Evolutionary conservation across 2,329 filamentous ascomycete species (phyloP), one percentile per base, ranked within the genome.

Genomic region (Colletotrichum sansevieriae): DNA sequence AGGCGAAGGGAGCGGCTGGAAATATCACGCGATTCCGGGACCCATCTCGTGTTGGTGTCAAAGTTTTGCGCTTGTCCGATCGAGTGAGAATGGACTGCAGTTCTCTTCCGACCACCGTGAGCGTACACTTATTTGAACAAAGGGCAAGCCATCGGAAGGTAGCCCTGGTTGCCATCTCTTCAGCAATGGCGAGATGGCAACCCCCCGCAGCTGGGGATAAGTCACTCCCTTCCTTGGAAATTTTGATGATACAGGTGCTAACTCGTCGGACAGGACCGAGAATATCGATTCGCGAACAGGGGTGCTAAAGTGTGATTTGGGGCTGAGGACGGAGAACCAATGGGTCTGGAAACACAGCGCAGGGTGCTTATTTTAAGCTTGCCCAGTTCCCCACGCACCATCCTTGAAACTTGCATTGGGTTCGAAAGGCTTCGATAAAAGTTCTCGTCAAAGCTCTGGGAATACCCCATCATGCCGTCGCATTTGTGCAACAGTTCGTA

Each of bases 11-110:
- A 43, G 11, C 22, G 11, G 61, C 41, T 47, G 49, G 37, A 44
- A 35, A 56, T 3, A 33, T 56, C 56, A 72, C 74, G 76, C 78
- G 75, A 77, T 75, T 74, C 80, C 81, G 86, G 93, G 93, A 94
- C 92, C 92, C 94, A 93, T 94, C 92, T 89, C 78, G 91, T 88
- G 92, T 94, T 94, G 92, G 92, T 84, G 91, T 97, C 93, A 97
- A 94, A 94, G 93, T 85, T 90, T 94, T 84, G 93, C 86, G 87
- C 93, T 95, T 95, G 92, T 95, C 93, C 83, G 87, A 76, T 76
- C 77, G 72, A 72, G 66, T 75, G 7, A 49, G 35, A n/a, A 41
- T 57, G 51, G n/a, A 44, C 22, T 59, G 54, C 44, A 18, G 18
- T 8, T 22, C 46, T 51, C 13, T 49, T 11, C 33, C 33, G 29